Evolutionary conservation across 805 yeast species (phyloP), one percentile per base, ranked within the genome.

Genomic region (Starmerella etchellsii): DNA sequence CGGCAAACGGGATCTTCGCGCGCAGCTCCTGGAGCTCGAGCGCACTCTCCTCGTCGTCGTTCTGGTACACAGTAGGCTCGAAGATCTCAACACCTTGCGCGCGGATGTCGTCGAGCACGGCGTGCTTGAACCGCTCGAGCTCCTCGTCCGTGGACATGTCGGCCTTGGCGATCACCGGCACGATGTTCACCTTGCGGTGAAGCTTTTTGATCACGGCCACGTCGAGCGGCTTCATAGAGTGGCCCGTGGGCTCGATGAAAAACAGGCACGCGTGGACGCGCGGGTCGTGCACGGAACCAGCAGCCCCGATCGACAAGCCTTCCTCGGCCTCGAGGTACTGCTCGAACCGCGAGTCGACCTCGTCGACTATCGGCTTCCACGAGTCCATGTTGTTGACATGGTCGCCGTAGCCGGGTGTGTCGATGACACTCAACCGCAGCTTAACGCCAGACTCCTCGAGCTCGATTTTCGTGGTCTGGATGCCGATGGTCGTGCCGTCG

Each of bases 231-330:
- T 78, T 81, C 60, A 91, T 71, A 32, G 82, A 75, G 64, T 91
- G 98, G 46, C 95, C 97, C 21, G 96, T 87, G 52, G 98, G 98
- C 64, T 88, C 95, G 55, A 91, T 81, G 55, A 91, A 88, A 64
- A 87, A 91, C 48, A 91, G 65, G 59, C 85, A 76, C 26, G 95
- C 97, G 61, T 91, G 98, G 44, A 91, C 74, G 57, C 98, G 77
- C 56, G 78, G 73, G 63, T 91, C 98, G 43, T 65, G 69, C 48
- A 78, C 69, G 10, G 39, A 27, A 20, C 46, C 48, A 7, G 43
- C 35, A 16, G 72, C 61, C 11, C 80, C 65, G 61, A 96, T 76
- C 62, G 76, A 76, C 44, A 83, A 71, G 58, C 78, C 76, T 55
- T 83, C 83, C 67, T 91, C 98, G 37, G 76, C 74, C 63, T 91